Percentiles rank a stretch among this genome's conserved stretches.
phyloP scores from a whole-genome alignment of 2,329 filamentous ascomycete genomes.

The Salinomyces thailandicus region DNA sequence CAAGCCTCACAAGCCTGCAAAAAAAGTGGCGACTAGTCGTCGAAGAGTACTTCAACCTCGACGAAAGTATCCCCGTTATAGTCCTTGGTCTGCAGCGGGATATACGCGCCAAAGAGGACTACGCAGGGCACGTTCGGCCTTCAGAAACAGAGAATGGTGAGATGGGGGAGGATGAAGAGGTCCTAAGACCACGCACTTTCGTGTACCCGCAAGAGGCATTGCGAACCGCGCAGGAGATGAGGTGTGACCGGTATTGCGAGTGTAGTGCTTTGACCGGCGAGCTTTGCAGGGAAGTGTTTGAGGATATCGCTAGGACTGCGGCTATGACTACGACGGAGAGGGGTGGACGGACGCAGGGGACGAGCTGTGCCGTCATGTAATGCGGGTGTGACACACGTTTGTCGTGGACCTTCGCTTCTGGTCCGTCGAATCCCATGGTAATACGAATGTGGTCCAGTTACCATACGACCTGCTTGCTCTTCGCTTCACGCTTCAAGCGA shows the following conservation, averaged over 20 bases:
- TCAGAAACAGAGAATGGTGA: neutral
- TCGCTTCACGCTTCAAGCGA: too few relatives aligned
- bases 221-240: slow-evolving; percentile 46
- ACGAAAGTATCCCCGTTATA: slow-evolving; percentile 46
- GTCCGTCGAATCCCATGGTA: too few relatives aligned
- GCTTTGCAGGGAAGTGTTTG: slow-evolving; percentile 48
- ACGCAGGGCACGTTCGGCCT: slow-evolving; percentile 17
- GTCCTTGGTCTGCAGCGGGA: slow-evolving; percentile 51
- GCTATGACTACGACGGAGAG: slow-evolving; percentile 47
- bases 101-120: slow-evolving; percentile 37
- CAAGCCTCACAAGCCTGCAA: slow-evolving; percentile 39
- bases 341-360: slow-evolving; percentile 31
- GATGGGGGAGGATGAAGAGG: slow-evolving; percentile 19
- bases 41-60: slow-evolving; percentile 43
- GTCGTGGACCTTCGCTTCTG: too few relatives aligned
- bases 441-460: too few relatives aligned
- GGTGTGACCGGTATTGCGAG: slow-evolving; percentile 53
- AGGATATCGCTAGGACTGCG: slow-evolving; percentile 49
- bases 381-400: too few relatives aligned
- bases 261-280: slow-evolving; percentile 50
- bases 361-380: slow-evolving; percentile 17
- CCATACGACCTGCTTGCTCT: too few relatives aligned
- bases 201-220: slow-evolving; percentile 44
- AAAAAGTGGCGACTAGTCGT: slow-evolving; percentile 34
- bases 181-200: slow-evolving; percentile 27